phyloP scores from a whole-genome alignment of 352 stramenopile species.

The Pythium insidiosum region DNA sequence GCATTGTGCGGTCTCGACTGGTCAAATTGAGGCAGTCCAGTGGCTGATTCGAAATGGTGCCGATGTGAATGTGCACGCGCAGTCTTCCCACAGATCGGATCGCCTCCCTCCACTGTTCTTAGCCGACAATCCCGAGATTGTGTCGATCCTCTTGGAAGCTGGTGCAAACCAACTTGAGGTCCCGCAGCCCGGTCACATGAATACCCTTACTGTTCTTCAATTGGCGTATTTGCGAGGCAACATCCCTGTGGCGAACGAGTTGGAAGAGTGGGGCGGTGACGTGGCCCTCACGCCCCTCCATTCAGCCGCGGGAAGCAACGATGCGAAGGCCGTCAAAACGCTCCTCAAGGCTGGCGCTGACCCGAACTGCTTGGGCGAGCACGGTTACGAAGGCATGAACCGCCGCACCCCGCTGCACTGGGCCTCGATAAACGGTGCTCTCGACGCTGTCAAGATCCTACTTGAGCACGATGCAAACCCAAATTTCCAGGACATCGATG shows the following conservation, averaged over 20 bases:
- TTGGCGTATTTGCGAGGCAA: slow-evolving; percentile 60
- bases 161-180: slow-evolving; percentile 68
- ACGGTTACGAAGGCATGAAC: slow-evolving; percentile 57
- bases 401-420: slow-evolving; percentile 67
- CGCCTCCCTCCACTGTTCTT: slow-evolving; percentile 60
- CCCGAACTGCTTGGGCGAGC: slow-evolving; percentile 59
- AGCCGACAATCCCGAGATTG: slow-evolving; percentile 59
- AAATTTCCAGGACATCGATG: slow-evolving; percentile 58
- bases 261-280: slow-evolving; percentile 67
- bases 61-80: slow-evolving; percentile 49
- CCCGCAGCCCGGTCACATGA: slow-evolving; percentile 54
- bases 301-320: slow-evolving; percentile 41
- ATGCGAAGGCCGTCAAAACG: slow-evolving; percentile 24
- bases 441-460: slow-evolving; percentile 32
- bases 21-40: slow-evolving; percentile 40
- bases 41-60: slow-evolving; percentile 50
- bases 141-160: slow-evolving; percentile 41
- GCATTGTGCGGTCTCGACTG: slow-evolving; percentile 55
- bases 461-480: slow-evolving; percentile 47
- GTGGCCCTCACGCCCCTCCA: slow-evolving; percentile 66
- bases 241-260: slow-evolving; percentile 45
- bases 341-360: slow-evolving; percentile 41
- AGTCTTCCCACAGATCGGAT: slow-evolving; percentile 59
- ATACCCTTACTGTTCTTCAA: slow-evolving; percentile 59
- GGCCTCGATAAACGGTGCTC: slow-evolving; percentile 47